Base-by-base conservation (phyloP, 257 asterid genomes). In the Plectranthus barbatus region DNA sequence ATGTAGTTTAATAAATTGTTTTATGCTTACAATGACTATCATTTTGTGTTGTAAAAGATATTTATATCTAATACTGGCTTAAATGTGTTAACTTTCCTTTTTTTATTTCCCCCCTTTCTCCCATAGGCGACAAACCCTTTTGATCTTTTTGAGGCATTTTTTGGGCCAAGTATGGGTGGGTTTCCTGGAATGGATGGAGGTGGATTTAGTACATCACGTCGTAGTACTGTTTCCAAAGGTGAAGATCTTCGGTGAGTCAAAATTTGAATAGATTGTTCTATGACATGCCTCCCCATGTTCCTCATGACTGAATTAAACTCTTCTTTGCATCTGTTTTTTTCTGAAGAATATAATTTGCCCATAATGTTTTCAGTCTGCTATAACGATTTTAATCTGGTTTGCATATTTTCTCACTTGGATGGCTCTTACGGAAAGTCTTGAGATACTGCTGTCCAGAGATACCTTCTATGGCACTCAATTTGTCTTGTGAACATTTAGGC, bases 131-230 rank as follows among this genome's bases (percentile, higher is more conserved):
- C 96, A 64, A 90, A 93, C 72, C 99, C 99, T 29, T 87, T 93
- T 80, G 99, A 93, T 78, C 87, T 93, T 45, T 93, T 93, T 80
- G 99, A 93, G 79, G 87, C 99, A 47, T 90, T 93, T 74, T 93
- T 93, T 71, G 99, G 99, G 78, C 80, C 97, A 52, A 80, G 88
- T 73, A 85, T 85, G 91, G 84, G 96, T 62, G 91, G 91, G 44
- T 81, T 86, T 75, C 51, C 90, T 56, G 97, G 96, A 55, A 84
- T 84, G 95, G 95, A 90, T 60, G 82, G 85, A 39, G 60, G 86
- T 64, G 89, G 87, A 64, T 88, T 86, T 74, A 94, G 96, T 65
- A 64, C 91, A 47, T 77, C 94, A 41, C 96, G 90, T 7, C 95
- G 97, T 24, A 80, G 80, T 75, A 79, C 94, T 62, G 90, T 82